Evolutionary conservation across 257 asterid species (phyloP), one percentile per base, ranked within the genome.

Genomic region (Craterostigma plantagineum): DNA sequence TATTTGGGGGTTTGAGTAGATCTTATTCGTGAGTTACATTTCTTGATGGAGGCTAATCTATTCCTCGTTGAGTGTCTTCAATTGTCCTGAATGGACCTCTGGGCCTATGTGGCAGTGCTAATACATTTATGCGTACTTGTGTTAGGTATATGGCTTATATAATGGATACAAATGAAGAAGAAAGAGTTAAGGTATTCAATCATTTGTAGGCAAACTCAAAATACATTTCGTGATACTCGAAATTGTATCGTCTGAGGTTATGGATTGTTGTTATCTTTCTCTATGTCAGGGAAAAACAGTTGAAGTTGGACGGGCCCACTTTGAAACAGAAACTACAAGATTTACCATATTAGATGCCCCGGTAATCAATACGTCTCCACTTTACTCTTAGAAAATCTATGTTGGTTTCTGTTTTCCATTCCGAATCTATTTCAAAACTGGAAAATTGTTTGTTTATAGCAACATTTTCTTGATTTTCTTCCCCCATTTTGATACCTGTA

Each of bases 151-250:
- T 90, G 99, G 96, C 96, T 9, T 90, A 79, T 61, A 90, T 90
- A 55, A 90, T 90, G 96, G 99, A 90, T 57, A 90, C 96, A 43
- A 90, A 90, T 58, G 99, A 90, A 62, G 99, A 90, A 64, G 99
- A 90, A 75, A 69, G 99, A 62, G 81, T 44, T 34, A 83, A 90
- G 96, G 96, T 90, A 69, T 39, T 23, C 4, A 38, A 44, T n/a
- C 35, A 44, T 48, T 43, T 44, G 27, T 23, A 23, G 30, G 2
- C 30, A 23, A 23, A 23, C 30, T 23, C 30, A 23, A 23, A 23
- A 2, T 2, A 23, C 30, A 23, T 23, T 23, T 23, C 30, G 30
- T 23, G 6, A 2, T 6, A 2, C 30, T 23, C 30, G 6, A 23
- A 2, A 6, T 23, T 23, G 30, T 23, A 23, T 23, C 30, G 30